Evolutionary conservation across 805 yeast genomes (phyloP).

Genomic region (Pichia rugopelliculosa): DNA sequence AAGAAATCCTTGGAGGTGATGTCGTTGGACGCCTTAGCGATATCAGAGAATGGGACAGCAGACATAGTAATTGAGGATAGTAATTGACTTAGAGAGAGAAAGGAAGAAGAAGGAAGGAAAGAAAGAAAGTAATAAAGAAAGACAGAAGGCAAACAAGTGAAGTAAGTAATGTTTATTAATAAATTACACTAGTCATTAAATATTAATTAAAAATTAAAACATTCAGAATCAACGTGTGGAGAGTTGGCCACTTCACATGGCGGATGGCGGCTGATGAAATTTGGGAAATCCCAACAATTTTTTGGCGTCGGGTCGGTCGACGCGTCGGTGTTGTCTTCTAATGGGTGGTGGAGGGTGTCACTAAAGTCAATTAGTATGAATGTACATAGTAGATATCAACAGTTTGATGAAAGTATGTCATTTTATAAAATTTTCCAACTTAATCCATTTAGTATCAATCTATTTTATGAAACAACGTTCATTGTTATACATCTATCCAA

Average conservation of each 20-base stretch:
- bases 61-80: slow-evolving; percentile 39
- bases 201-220: too few relatives aligned
- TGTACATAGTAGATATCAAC: too few relatives aligned
- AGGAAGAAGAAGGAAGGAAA: neutral
- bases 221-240: neutral
- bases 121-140: neutral
- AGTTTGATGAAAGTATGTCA: too few relatives aligned
- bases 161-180: too few relatives aligned
- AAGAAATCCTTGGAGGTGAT: slow-evolving; percentile 86
- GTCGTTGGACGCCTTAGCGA: slow-evolving; percentile 87
- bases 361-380: too few relatives aligned
- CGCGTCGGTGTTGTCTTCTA: too few relatives aligned
- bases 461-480: neutral
- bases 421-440: too few relatives aligned
- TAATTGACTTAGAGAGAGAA: neutral
- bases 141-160: neutral
- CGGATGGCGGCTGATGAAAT: neutral
- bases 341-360: too few relatives aligned
- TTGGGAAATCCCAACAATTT: neutral
- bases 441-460: neutral
- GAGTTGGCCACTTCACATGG: neutral
- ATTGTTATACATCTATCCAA: neutral
- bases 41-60: slow-evolving; percentile 89
- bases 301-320: neutral
- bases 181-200: too few relatives aligned